These are phyloP conservation scores for Colletotrichum horii DNA, from an alignment of 2,329 filamentous ascomycete genomes.

Conservation along the genomic window DNA sequence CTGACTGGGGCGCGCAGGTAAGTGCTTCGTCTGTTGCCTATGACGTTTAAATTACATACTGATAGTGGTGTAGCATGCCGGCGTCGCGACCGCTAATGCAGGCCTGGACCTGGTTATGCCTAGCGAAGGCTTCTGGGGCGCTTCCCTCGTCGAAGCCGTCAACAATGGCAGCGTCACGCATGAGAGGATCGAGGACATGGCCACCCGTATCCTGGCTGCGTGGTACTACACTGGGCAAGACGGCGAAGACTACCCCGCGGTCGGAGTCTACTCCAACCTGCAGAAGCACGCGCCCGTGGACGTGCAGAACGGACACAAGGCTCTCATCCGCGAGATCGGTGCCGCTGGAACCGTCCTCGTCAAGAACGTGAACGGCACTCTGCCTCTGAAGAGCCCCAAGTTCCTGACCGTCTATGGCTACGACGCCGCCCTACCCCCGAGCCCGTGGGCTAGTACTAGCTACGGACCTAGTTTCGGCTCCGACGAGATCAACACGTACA, in stretches of 20 bases:
- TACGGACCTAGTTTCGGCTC: constrained; percentile 28
- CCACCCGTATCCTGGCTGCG: constrained; percentile 64
- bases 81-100: constrained; percentile 59
- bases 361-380: constrained; percentile 63
- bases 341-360: constrained; percentile 67
- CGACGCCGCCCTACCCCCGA: constrained; percentile 55
- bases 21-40: constrained; percentile 62
- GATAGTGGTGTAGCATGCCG: background rate
- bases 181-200: constrained; percentile 72
- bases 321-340: constrained; percentile 61
- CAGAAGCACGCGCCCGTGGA: constrained; percentile 47
- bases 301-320: constrained; percentile 63
- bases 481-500: constrained; percentile 42
- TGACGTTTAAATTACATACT: background rate
- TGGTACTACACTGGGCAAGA: constrained; percentile 65
- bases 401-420: constrained; percentile 70
- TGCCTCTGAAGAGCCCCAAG: constrained; percentile 61
- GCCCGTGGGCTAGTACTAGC: background rate
- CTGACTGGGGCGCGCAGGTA: constrained; percentile 82
- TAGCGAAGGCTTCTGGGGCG: constrained; percentile 67
- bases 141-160: constrained; percentile 59
- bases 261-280: constrained; percentile 36
- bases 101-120: constrained; percentile 87
- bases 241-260: constrained; percentile 46
- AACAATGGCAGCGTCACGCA: constrained; percentile 61